Percentiles rank a stretch among this genome's conserved stretches.
Evolutionary conservation across 495 filamentous ascomycete species (phyloP).

Genomic region (Cercophora samala): DNA sequence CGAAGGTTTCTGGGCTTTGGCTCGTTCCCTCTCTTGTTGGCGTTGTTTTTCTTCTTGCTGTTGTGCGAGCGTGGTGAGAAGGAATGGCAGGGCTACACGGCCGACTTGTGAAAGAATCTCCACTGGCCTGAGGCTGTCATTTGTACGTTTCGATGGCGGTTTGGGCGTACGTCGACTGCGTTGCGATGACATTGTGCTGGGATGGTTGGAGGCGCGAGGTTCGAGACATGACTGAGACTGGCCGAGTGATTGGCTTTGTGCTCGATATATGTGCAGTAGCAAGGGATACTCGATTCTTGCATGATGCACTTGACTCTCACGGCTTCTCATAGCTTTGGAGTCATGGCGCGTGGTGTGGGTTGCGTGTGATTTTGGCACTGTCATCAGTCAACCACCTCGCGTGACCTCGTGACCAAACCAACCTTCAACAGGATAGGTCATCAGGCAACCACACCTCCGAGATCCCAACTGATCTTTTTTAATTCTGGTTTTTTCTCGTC

Average conservation of each 20-base stretch:
- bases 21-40: slow-evolving; percentile 5
- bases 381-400: slow-evolving; percentile 17
- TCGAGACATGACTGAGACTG: not conserved
- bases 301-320: not conserved
- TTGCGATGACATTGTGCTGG: slow-evolving; percentile 1
- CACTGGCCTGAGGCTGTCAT: not conserved
- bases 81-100: slow-evolving; percentile 28
- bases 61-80: slow-evolving; percentile 22
- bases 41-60: slow-evolving; percentile 3
- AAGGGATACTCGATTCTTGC: not conserved
- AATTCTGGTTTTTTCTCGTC: not conserved
- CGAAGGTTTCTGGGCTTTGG: not conserved
- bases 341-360: not conserved
- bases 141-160: not conserved
- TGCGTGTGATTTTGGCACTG: slow-evolving; percentile 12
- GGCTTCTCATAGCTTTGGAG: slow-evolving; percentile 6
- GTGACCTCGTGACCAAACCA: slow-evolving; percentile 19
- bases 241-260: not conserved
- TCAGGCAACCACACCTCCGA: not conserved
- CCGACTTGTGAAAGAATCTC: slow-evolving; percentile 27
- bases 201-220: not conserved
- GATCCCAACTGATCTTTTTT: not conserved
- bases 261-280: not conserved
- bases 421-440: not conserved
- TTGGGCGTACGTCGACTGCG: not conserved